phyloP scores from a whole-genome alignment of 176 grass and related monocot genomes.

The Carex cristatella region DNA sequence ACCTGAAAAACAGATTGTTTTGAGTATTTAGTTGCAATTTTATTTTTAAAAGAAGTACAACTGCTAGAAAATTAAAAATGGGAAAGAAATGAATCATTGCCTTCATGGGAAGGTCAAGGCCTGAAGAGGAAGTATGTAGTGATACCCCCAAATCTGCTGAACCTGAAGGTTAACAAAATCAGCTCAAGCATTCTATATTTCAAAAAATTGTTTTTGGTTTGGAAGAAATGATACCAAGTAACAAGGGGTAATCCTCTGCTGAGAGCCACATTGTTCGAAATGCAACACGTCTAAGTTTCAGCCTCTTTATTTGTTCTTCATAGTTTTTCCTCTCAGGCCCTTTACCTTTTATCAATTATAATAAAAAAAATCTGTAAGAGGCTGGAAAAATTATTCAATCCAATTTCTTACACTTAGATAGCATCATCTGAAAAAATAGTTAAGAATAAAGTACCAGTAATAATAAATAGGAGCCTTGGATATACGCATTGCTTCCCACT shows the following conservation, averaged over 20 bases:
- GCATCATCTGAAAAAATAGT: slow-evolving; percentile 8
- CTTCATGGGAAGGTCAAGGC: slow-evolving; percentile 96
- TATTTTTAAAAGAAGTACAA: neutral
- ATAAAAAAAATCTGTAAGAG: neutral
- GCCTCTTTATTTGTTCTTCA: slow-evolving; percentile 81
- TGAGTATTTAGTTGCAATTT: neutral
- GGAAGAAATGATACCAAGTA: slow-evolving; percentile 57
- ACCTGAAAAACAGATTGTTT: slow-evolving; percentile 40
- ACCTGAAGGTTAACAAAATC: slow-evolving; percentile 41
- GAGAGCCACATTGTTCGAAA: slow-evolving; percentile 95
- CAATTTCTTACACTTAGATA: slow-evolving; percentile 1
- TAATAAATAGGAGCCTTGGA: slow-evolving; percentile 81
- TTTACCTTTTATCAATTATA: slow-evolving; percentile 52
- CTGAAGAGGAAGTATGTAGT: slow-evolving; percentile 87
- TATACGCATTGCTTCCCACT: slow-evolving; percentile 58
- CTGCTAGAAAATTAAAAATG: neutral
- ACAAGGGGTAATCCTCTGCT: slow-evolving; percentile 90
- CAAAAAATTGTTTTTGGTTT: slow-evolving; percentile 1
- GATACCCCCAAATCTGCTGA: slow-evolving; percentile 91
- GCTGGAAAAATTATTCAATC: neutral
- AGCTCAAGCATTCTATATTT: slow-evolving; percentile 17
- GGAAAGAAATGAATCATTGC: slow-evolving; percentile 28
- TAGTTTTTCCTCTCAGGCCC: slow-evolving; percentile 93
- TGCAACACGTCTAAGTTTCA: slow-evolving; percentile 81
- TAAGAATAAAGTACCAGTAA: slow-evolving; percentile 65